Conservation (phyloP, 2,329 filamentous ascomycete genomes). For the Fonsecaea pugnacius region DNA sequence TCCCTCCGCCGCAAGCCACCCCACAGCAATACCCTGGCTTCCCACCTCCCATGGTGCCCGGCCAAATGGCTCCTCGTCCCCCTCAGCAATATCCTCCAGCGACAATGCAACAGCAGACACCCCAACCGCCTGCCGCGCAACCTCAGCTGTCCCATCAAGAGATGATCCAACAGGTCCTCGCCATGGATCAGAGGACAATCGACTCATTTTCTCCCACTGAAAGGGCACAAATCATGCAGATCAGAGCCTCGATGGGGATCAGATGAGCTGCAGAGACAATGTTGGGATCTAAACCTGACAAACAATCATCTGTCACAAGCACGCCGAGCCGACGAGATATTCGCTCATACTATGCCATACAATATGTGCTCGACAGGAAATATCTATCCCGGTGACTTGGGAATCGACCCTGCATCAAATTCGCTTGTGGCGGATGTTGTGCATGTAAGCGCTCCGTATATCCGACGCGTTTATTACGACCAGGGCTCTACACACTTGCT, state of each 20-base stretch:
- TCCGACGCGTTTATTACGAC: background rate
- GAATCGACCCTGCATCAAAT: background rate
- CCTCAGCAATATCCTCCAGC: constrained; percentile 41
- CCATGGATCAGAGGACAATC: constrained; percentile 78
- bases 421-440: background rate
- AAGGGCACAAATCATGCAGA: constrained; percentile 75
- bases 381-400: background rate
- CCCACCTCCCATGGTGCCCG: constrained; percentile 34
- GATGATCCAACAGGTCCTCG: constrained; percentile 79
- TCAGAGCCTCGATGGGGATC: constrained; percentile 65
- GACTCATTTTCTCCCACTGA: constrained; percentile 76
- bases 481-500: background rate
- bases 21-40: constrained; percentile 39
- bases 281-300: background rate
- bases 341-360: background rate
- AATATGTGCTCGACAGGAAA: background rate
- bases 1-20: constrained; percentile 42
- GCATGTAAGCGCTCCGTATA: background rate
- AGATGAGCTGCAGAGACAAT: constrained; percentile 25
- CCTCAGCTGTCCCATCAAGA: constrained; percentile 63
- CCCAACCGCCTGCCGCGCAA: constrained; percentile 48
- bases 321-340: background rate
- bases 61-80: constrained; percentile 37
- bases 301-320: background rate
- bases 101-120: constrained; percentile 40